These are phyloP conservation scores for Acer campestre DNA, from an alignment of 345 rosid species.

Conservation along the genomic window DNA sequence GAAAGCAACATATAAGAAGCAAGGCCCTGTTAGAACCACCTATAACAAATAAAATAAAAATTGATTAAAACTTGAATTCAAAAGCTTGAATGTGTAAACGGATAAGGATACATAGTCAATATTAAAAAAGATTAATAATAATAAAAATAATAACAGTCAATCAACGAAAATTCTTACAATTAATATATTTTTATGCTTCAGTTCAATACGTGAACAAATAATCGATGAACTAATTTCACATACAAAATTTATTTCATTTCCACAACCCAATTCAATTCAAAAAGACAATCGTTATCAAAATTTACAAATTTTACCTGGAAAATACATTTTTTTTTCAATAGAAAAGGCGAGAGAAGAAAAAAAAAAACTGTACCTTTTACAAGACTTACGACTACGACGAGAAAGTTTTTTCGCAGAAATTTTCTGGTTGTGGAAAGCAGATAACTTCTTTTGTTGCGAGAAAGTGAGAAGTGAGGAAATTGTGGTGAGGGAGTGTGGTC, in stretches of 20 bases:
- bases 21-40: background rate
- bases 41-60: background rate
- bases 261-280: too few relatives aligned
- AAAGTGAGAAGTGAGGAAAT: background rate
- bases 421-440: too few relatives aligned
- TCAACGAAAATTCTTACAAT: too few relatives aligned
- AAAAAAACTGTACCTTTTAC: background rate
- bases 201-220: too few relatives aligned
- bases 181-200: too few relatives aligned
- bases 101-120: background rate
- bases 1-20: background rate
- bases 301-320: too few relatives aligned
- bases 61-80: background rate
- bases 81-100: background rate
- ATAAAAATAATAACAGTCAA: too few relatives aligned
- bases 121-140: background rate
- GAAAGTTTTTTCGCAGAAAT: too few relatives aligned
- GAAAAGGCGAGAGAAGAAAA: background rate
- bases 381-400: background rate
- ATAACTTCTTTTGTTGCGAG: background rate
- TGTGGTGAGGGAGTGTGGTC: slow-evolving; percentile 20
- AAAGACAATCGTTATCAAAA: too few relatives aligned
- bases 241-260: too few relatives aligned
- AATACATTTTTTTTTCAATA: too few relatives aligned
- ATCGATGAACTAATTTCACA: too few relatives aligned